Evolutionary conservation across 495 filamentous ascomycete genomes (phyloP).

Genomic region (Aspergillus hancockii): DNA sequence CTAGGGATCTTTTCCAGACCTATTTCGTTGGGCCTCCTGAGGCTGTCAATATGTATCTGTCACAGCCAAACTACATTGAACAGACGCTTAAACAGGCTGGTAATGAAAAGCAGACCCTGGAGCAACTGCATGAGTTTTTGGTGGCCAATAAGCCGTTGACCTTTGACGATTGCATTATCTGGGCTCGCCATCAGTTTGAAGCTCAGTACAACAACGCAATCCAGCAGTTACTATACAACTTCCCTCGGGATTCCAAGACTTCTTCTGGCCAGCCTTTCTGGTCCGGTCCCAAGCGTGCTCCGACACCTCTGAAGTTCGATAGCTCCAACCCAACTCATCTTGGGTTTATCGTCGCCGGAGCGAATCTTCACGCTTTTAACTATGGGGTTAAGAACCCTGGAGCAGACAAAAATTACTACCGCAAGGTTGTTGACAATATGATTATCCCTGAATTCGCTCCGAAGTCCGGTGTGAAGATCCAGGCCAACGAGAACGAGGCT

Average conservation of each 20-base stretch:
- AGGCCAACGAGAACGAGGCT: slow-evolving; percentile 92
- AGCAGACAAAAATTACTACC: slow-evolving; percentile 65
- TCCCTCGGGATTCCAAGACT: slow-evolving; percentile 89
- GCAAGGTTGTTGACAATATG: slow-evolving; percentile 83
- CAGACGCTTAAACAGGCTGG: slow-evolving; percentile 90
- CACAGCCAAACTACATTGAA: slow-evolving; percentile 87
- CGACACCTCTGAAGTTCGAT: slow-evolving; percentile 88
- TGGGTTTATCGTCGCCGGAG: slow-evolving; percentile 80
- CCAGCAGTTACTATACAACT: slow-evolving; percentile 95
- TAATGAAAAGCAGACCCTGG: slow-evolving; percentile 93
- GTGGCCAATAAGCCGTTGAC: slow-evolving; percentile 88
- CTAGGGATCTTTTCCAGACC: slow-evolving; percentile 88
- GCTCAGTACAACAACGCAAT: slow-evolving; percentile 97
- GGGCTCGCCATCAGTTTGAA: slow-evolving; percentile 93
- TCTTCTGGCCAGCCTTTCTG: slow-evolving; percentile 91
- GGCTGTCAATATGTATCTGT: slow-evolving; percentile 91
- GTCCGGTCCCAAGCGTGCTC: slow-evolving; percentile 98
- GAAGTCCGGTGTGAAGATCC: slow-evolving; percentile 91
- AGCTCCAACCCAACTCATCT: slow-evolving; percentile 80
- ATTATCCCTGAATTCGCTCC: slow-evolving; percentile 96
- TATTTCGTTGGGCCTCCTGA: slow-evolving; percentile 94
- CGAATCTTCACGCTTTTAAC: slow-evolving; percentile 96
- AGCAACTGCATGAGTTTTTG: slow-evolving; percentile 87
- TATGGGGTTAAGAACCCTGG: slow-evolving; percentile 83
- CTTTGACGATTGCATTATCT: slow-evolving; percentile 94